These are phyloP conservation scores for Diaporthe citriasiana DNA, from an alignment of 2,329 filamentous ascomycete species.

Conservation along the genomic window DNA sequence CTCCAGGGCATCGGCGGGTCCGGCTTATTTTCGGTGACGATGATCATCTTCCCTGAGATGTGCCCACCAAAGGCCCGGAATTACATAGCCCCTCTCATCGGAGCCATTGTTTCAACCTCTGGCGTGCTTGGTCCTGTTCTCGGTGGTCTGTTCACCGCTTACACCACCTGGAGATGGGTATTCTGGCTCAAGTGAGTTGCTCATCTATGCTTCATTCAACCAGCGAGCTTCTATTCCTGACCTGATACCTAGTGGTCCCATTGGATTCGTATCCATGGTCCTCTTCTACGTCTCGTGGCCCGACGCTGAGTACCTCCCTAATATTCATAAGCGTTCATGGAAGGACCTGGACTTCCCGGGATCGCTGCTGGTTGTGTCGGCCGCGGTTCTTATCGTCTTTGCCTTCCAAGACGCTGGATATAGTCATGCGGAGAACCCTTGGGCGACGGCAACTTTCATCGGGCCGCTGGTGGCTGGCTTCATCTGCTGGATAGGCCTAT, in stretches of 20 bases:
- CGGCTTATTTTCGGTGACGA: slow-evolving; percentile 67
- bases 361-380: slow-evolving; percentile 65
- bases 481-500: slow-evolving; percentile 53
- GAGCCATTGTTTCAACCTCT: slow-evolving; percentile 62
- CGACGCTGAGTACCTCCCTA: slow-evolving; percentile 55
- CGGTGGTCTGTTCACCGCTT: slow-evolving; percentile 65
- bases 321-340: slow-evolving; percentile 58
- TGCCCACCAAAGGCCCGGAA: slow-evolving; percentile 57
- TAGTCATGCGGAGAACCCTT: slow-evolving; percentile 50
- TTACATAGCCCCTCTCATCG: slow-evolving; percentile 62
- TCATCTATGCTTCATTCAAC: not conserved
- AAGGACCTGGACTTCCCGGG: slow-evolving; percentile 67
- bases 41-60: slow-evolving; percentile 68
- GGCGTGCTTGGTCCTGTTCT: slow-evolving; percentile 67
- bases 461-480: slow-evolving; percentile 57
- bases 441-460: slow-evolving; percentile 59
- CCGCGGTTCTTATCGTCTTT: slow-evolving; percentile 69
- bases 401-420: slow-evolving; percentile 67
- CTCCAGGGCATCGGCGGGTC: slow-evolving; percentile 67
- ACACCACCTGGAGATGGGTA: slow-evolving; percentile 66
- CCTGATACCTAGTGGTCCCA: slow-evolving; percentile 59
- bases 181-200: slow-evolving; percentile 71
- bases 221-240: slow-evolving; percentile 38
- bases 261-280: slow-evolving; percentile 61
- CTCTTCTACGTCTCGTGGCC: slow-evolving; percentile 68